Evolutionary conservation across 495 filamentous ascomycete species (phyloP), one percentile per base, ranked within the genome.

Genomic region (Pyrenopolyporus hunteri): DNA sequence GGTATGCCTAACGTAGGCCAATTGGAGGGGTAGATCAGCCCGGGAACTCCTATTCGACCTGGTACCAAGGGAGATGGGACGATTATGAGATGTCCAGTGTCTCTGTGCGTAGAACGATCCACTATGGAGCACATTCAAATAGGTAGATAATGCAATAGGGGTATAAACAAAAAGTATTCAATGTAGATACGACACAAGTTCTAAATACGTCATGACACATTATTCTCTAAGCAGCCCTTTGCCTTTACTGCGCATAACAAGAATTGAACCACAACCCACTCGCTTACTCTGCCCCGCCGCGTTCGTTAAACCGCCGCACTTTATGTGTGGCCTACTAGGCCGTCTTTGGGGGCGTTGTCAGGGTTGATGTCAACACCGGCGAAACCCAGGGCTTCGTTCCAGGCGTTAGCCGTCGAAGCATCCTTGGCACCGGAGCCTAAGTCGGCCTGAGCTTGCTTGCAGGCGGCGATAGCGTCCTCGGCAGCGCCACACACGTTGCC

Each of bases 401-500:
- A 81, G 9, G 70, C 70, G 29, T 78, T 43, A 11, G 78, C 78
- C 0, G 78, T 80, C 3, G 67, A 49, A 3, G 69, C 71, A 29
- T 81, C 72, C 53, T 72, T 64, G 23, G 78, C 73, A 9, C 73
- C 78, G 7, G 70, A 67, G 26, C 64, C 56, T 26, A 81, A 73
- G 52, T 72, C 42, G 2, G 74, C 70, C 70, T 79, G 70, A 11
- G 82, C 83, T 2, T 50, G 67, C 42, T 49, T 47, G 70, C 78
- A 81, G 2, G 76, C 74, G 29, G 73, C 65, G 70, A 78, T 73
- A 48, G 82, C 83, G 26, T 83, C 83, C 29, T 72, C 70, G 69
- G 82, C 83, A 40, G 83, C 83, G 33, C 70, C 73, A 75, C 83
- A 86, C 35, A 83, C 75, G 69, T 81, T 81, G 70, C 42, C 78